Conservation (phyloP, 306 rosid genomes). For the Erythrophleum fordii region DNA sequence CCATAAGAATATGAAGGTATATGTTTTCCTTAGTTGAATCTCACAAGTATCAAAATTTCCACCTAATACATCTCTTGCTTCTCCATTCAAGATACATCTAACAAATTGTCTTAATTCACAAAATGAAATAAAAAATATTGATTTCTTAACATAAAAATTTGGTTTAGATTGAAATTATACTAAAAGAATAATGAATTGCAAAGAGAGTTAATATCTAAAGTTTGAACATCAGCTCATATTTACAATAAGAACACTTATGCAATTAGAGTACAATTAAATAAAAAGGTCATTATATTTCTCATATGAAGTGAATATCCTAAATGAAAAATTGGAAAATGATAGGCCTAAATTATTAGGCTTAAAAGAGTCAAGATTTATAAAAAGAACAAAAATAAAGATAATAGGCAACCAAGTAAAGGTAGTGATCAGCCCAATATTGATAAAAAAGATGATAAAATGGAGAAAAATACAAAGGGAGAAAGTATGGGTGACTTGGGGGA, state of each 20-base stretch:
- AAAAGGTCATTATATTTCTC: neutral
- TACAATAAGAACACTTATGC: neutral
- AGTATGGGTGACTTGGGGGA: too few species aligned
- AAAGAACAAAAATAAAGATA: too few species aligned
- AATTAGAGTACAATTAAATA: neutral
- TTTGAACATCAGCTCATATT: neutral
- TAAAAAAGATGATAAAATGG: too few species aligned
- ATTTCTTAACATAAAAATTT: conserved; percentile 1
- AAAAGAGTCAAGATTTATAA: too few species aligned
- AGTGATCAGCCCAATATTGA: too few species aligned
- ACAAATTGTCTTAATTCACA: conserved; percentile 11
- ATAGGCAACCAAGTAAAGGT: too few species aligned
- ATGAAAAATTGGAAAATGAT: neutral
- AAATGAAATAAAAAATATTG: neutral
- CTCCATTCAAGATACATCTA: conserved; percentile 8
- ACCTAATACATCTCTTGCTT: conserved; percentile 9
- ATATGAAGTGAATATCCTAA: conserved; percentile 2
- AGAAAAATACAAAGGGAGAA: too few species aligned
- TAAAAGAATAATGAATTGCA: neutral
- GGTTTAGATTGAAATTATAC: conserved; percentile 6
- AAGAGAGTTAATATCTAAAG: neutral
- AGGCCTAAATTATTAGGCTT: too few species aligned
- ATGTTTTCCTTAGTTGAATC: conserved; percentile 57
- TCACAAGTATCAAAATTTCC: conserved; percentile 43
- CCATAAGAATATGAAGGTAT: conserved; percentile 47